Conservation (phyloP, 1,284 basidiomycete species). For the Farysia itapuensis region DNA sequence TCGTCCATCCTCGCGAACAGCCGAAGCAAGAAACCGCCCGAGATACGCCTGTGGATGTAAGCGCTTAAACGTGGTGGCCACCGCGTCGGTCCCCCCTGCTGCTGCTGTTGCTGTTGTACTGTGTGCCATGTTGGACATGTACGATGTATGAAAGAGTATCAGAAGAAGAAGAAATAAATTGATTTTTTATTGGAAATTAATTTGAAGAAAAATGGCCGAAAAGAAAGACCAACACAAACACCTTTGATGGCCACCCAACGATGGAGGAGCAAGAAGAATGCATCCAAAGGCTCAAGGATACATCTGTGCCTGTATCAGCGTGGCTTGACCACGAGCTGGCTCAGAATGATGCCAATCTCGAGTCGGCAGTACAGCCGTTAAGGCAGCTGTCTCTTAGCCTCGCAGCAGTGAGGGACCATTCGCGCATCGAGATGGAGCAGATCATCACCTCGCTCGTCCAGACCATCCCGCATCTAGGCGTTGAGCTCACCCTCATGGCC, state of each 20-base stretch:
- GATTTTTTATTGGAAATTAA: no score
- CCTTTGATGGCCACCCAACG: no score
- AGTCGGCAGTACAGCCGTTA: constrained; percentile 6
- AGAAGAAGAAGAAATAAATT: no score
- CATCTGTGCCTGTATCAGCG: no score
- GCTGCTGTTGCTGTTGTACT: no score
- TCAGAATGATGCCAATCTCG: constrained; percentile 16
- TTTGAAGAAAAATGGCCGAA: no score
- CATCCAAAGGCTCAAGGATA: no score
- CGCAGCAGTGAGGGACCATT: constrained; percentile 15
- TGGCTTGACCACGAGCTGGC: no score
- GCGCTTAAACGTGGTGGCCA: constrained; percentile 40
- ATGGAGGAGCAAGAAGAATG: no score
- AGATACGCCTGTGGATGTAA: constrained; percentile 43
- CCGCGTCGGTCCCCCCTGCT: constrained; percentile 9
- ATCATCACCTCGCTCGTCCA: constrained; percentile 22
- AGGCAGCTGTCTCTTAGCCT: constrained; percentile 20
- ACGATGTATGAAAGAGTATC: no score
- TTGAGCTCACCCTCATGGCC: constrained; percentile 27
- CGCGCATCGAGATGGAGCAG: constrained; percentile 18
- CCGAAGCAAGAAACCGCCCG: constrained; percentile 36
- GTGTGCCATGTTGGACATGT: no score
- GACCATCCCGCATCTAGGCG: constrained; percentile 19
- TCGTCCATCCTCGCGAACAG: constrained; percentile 38
- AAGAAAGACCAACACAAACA: no score